A percentile compares a stretch with the other conserved stretches of the same genome.
Conservation (phyloP, 345 rosid species). For the Syzygium jambos region DNA sequence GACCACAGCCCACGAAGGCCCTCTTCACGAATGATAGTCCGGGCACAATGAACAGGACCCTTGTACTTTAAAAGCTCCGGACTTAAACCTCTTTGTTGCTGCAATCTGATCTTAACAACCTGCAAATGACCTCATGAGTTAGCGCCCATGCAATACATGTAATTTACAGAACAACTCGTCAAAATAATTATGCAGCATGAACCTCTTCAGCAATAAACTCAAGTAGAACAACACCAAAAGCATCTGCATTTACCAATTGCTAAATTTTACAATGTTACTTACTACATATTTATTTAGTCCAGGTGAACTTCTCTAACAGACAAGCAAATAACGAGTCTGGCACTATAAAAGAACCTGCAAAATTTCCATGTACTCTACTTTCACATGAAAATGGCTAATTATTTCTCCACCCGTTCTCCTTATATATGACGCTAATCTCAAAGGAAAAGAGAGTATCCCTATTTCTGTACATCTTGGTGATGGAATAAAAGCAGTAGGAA, state of each 20-base stretch:
- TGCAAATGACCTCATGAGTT: conserved; percentile 2
- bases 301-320: neutral
- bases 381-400: neutral
- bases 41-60: conserved; percentile 89
- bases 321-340: neutral
- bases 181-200: neutral
- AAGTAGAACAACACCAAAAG: neutral
- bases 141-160: neutral
- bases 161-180: neutral
- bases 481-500: neutral
- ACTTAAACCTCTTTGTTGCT: conserved; percentile 88
- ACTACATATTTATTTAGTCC: neutral
- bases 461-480: neutral
- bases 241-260: neutral
- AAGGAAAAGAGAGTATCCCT: neutral
- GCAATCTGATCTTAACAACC: conserved; percentile 96
- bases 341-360: neutral
- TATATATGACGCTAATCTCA: neutral
- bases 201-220: neutral
- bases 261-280: neutral
- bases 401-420: neutral
- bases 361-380: neutral
- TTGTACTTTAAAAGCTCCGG: conserved; percentile 75
- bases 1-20: conserved; percentile 87
- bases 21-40: conserved; percentile 57